Conservation (phyloP, 2,329 filamentous ascomycete species). For the Aspergillus fumigatus region DNA sequence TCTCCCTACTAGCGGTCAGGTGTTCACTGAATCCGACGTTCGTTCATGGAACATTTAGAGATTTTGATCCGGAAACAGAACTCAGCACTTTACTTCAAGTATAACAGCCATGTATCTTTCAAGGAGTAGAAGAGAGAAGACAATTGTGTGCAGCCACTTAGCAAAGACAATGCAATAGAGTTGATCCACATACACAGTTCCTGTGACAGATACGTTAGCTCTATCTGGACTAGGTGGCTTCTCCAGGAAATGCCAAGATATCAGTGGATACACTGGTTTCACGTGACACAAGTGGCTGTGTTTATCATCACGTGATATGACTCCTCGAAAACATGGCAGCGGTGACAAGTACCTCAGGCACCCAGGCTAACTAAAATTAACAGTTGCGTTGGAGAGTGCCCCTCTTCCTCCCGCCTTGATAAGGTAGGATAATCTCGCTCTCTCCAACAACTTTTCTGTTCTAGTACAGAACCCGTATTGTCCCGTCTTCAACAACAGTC, state of each 20-base stretch:
- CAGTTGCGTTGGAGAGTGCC: slow-evolving; percentile 6
- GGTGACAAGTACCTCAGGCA: background rate
- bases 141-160: background rate
- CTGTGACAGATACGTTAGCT: background rate
- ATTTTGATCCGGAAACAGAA: background rate
- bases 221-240: slow-evolving; percentile 13
- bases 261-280: slow-evolving; percentile 8
- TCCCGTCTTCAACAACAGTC: background rate
- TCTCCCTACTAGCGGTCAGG: slow-evolving; percentile 8
- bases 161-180: background rate
- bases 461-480: background rate
- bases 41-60: slow-evolving; percentile 12
- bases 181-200: background rate
- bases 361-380: background rate
- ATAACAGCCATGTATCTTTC: background rate
- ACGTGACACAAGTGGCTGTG: slow-evolving; percentile 12
- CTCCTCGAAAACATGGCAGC: background rate
- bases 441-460: slow-evolving; percentile 4
- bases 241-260: slow-evolving; percentile 18
- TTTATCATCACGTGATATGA: slow-evolving; percentile 7
- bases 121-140: background rate
- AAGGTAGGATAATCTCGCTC: slow-evolving; percentile 7
- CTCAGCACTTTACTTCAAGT: background rate
- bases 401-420: slow-evolving; percentile 13
- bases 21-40: slow-evolving; percentile 7